Evolutionary conservation across 2,329 filamentous ascomycete genomes (phyloP).

Genomic region (Orbilia ellipsospora): DNA sequence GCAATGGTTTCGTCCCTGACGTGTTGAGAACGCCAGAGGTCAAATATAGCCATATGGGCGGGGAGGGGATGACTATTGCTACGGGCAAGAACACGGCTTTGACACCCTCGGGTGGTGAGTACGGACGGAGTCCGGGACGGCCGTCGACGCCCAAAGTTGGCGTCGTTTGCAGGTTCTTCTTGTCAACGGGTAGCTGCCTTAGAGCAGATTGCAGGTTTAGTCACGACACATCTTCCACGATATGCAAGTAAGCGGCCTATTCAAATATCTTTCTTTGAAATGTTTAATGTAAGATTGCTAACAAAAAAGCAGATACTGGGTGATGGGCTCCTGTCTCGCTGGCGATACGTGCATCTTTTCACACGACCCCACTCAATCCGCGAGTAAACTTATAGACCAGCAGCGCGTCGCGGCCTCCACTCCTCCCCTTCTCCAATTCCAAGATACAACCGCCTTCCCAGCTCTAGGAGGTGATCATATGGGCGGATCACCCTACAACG

Average conservation of each 20-base stretch:
- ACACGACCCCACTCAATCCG: conserved; percentile 87
- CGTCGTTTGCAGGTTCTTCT: conserved; percentile 95
- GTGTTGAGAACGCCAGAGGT: conserved; percentile 45
- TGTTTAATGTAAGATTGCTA: too few relatives aligned
- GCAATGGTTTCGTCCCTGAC: conserved; percentile 19
- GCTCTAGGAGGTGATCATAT: conserved; percentile 72
- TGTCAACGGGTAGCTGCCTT: conserved; percentile 94
- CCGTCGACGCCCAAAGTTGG: conserved; percentile 86
- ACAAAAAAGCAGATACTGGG: conserved; percentile 75
- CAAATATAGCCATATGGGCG: conserved; percentile 37
- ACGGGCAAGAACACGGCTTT: conserved; percentile 64
- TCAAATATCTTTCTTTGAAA: conserved; percentile 36
- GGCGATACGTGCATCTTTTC: conserved; percentile 96
- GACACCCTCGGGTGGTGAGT: conserved; percentile 63
- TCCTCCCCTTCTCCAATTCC: conserved; percentile 78
- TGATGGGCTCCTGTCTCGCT: conserved; percentile 93
- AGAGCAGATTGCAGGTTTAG: conserved; percentile 96
- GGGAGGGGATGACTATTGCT: conserved; percentile 53
- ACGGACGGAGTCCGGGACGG: conserved; percentile 67
- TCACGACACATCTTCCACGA: conserved; percentile 91
- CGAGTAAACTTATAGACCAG: conserved; percentile 83
- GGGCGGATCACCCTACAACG: conserved; percentile 50
- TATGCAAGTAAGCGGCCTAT: conserved; percentile 84
- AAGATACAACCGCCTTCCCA: conserved; percentile 87
- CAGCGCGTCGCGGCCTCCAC: conserved; percentile 73